Conservation (phyloP, 306 rosid species). For the Corylus americana region DNA sequence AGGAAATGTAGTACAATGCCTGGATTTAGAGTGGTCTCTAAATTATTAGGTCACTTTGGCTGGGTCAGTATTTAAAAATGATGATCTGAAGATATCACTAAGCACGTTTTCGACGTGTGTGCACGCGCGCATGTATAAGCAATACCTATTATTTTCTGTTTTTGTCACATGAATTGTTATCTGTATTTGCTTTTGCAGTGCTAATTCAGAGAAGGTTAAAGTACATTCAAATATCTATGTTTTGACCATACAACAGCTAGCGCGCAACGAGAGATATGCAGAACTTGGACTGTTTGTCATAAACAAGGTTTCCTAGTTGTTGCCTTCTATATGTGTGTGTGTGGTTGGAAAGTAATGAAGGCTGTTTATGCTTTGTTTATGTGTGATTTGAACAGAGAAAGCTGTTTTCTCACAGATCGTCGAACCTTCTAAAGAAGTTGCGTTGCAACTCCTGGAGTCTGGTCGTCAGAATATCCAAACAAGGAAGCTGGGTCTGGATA, state of each 20-base stretch:
- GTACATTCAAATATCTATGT: conserved; percentile 67
- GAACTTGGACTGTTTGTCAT: conserved; percentile 81
- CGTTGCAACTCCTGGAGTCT: conserved; percentile 86
- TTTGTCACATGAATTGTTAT: conserved; percentile 16
- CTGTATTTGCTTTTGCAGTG: conserved; percentile 50
- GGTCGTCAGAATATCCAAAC: conserved; percentile 71
- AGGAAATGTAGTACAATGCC: not conserved
- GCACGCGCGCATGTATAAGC: too few relatives aligned
- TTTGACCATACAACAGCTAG: conserved; percentile 72
- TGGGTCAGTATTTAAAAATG: conserved; percentile 22
- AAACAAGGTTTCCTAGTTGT: conserved; percentile 66
- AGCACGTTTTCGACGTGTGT: not conserved
- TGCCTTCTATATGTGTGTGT: conserved; percentile 8
- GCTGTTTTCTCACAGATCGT: conserved; percentile 57
- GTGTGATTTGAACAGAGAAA: conserved; percentile 24
- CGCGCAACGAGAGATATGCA: conserved; percentile 73
- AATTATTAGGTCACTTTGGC: conserved; percentile 16
- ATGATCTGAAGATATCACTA: not conserved
- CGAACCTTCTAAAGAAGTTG: conserved; percentile 95
- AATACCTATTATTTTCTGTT: conserved; percentile 8
- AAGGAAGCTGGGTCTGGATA: conserved; percentile 91
- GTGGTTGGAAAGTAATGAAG: conserved; percentile 3
- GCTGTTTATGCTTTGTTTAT: conserved; percentile 18
- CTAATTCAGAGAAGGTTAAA: conserved; percentile 74
- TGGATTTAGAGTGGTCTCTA: conserved; percentile 20